phyloP scores from a whole-genome alignment of 768 basidiomycete genomes.

The Pulveroboletus frians region DNA sequence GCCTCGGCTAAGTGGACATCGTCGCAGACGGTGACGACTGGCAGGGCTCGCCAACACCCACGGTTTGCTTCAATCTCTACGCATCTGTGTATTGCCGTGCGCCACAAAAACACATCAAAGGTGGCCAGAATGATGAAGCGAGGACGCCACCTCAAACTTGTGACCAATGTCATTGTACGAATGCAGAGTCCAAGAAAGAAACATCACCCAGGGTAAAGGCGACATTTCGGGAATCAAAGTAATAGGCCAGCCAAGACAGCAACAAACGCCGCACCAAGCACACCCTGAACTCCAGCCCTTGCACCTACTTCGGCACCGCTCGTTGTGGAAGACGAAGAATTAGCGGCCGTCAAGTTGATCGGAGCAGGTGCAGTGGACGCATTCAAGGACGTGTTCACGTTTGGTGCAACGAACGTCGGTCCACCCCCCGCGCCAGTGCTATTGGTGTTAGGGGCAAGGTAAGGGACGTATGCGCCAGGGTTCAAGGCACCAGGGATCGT shows the following conservation, averaged over 20 bases:
- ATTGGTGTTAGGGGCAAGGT: conserved; percentile 38
- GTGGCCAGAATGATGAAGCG: neutral
- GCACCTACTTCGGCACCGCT: neutral
- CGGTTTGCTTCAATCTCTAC: no score
- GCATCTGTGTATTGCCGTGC: no score
- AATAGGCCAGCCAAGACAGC: conserved; percentile 4
- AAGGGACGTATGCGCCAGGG: conserved; percentile 37
- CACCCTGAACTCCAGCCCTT: conserved; percentile 1
- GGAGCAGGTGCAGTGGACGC: conserved; percentile 32
- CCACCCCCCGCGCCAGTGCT: conserved; percentile 41
- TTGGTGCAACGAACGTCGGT: conserved; percentile 33
- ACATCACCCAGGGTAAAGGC: neutral
- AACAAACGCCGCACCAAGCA: conserved; percentile 6
- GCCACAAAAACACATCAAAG: no score
- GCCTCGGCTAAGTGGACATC: conserved; percentile 14
- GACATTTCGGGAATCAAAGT: conserved; percentile 2
- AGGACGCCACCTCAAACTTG: neutral
- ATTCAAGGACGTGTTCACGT: conserved; percentile 34
- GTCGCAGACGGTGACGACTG: no score
- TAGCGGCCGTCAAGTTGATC: conserved; percentile 35
- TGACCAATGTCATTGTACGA: neutral
- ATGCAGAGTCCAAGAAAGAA: neutral
- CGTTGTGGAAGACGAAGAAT: neutral
- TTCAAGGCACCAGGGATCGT: conserved; percentile 43
- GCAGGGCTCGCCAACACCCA: no score